A percentile compares a stretch with the other conserved stretches of the same genome.
These are phyloP conservation scores for Mortierella sp. DNA, from an alignment of 371 early-diverging fungal genomes.

Conservation along the genomic window DNA sequence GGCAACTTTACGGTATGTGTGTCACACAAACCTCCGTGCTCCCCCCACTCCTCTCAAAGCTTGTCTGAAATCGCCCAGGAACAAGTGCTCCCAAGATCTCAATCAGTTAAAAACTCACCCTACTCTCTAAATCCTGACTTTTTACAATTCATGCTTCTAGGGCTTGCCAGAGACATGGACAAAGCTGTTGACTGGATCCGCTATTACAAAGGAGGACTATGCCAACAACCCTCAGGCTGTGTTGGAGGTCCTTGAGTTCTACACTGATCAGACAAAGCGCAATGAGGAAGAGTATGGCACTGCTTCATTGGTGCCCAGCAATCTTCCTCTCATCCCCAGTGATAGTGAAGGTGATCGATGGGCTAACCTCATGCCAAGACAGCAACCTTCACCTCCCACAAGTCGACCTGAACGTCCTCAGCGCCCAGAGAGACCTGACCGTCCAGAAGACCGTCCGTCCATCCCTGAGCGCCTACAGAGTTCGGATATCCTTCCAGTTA, in stretches of 20 bases:
- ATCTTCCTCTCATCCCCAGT: constrained; percentile 30
- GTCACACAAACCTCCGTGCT: constrained; percentile 12
- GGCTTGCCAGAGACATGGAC: constrained; percentile 97
- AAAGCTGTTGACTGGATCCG: constrained; percentile 87
- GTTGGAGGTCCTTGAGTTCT: constrained; percentile 95
- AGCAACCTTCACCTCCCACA: constrained; percentile 37
- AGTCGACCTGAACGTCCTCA: constrained; percentile 47
- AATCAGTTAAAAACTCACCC: neutral
- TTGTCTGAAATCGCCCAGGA: too few relatives aligned
- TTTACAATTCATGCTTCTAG: constrained; percentile 50
- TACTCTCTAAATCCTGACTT: neutral
- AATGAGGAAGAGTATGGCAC: constrained; percentile 66
- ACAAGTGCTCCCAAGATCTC: too few relatives aligned
- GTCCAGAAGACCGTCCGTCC: constrained; percentile 30
- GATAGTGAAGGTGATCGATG: constrained; percentile 49
- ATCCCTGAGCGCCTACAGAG: constrained; percentile 40
- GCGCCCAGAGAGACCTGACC: constrained; percentile 45
- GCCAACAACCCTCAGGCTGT: constrained; percentile 98
- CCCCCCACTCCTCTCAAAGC: too few relatives aligned
- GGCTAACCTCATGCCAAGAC: constrained; percentile 54
- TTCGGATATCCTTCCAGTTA: constrained; percentile 34
- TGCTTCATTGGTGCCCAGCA: constrained; percentile 32
- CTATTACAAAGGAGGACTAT: constrained; percentile 95
- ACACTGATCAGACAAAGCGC: constrained; percentile 83
- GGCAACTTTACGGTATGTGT: constrained; percentile 90